Conservation (phyloP, 169 alveolate species). For the Cryptosporidium tyzzeri region DNA sequence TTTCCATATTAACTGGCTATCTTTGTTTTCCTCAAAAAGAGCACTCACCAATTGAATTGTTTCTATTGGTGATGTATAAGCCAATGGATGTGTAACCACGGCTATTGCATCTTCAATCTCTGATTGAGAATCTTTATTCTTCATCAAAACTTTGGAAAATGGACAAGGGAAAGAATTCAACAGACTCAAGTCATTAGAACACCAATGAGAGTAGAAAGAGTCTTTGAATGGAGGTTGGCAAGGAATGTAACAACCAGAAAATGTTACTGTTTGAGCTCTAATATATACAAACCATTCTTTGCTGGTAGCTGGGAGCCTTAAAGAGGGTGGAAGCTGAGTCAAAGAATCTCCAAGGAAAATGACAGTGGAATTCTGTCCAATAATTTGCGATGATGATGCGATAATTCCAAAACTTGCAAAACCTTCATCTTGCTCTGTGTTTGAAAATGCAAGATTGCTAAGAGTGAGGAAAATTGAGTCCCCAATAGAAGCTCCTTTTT, state of each 20-base stretch:
- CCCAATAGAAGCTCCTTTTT: slow-evolving; percentile 54
- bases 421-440: slow-evolving; percentile 58
- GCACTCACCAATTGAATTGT: slow-evolving; percentile 43
- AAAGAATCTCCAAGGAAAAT: slow-evolving; percentile 61
- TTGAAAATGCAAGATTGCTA: slow-evolving; percentile 36
- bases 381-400: slow-evolving; percentile 60
- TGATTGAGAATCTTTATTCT: neutral
- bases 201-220: slow-evolving; percentile 52
- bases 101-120: slow-evolving; percentile 70
- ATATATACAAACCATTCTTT: slow-evolving; percentile 67
- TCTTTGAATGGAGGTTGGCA: slow-evolving; percentile 39
- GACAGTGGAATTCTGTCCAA: slow-evolving; percentile 40
- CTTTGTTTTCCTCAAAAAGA: slow-evolving; percentile 17
- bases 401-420: slow-evolving; percentile 61
- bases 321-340: slow-evolving; percentile 49
- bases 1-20: slow-evolving; percentile 16
- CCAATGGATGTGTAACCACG: slow-evolving; percentile 63
- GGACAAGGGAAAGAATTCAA: slow-evolving; percentile 68
- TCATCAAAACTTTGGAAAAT: slow-evolving; percentile 16
- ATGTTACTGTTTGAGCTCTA: slow-evolving; percentile 58
- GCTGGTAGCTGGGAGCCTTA: slow-evolving; percentile 60
- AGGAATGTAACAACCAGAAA: slow-evolving; percentile 67
- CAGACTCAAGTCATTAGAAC: slow-evolving; percentile 59
- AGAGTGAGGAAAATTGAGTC: slow-evolving; percentile 50
- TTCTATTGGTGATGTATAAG: slow-evolving; percentile 66